These are phyloP conservation scores for Hemisphaericaspora lyxosophila DNA, from an alignment of 1,139 yeast species.

Conservation along the genomic window DNA sequence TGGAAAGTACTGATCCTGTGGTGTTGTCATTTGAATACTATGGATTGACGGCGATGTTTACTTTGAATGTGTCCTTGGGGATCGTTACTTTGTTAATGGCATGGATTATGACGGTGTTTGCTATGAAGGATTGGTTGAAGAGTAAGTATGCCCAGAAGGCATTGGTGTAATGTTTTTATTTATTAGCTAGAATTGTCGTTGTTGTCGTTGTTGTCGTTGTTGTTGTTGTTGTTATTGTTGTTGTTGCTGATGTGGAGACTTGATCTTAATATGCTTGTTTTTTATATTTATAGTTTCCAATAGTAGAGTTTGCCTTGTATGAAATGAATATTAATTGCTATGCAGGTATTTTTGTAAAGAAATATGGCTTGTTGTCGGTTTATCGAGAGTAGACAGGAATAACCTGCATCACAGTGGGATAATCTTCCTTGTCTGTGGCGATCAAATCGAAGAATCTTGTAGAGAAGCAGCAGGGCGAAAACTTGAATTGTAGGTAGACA, in stretches of 20 bases:
- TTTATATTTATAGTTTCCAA: not conserved
- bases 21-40: conserved; percentile 80
- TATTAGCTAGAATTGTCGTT: not conserved
- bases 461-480: no score
- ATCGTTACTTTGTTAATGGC: conserved; percentile 78
- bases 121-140: conserved; percentile 56
- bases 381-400: no score
- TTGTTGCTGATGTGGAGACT: conserved; percentile 4
- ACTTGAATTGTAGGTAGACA: no score
- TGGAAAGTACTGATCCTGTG: conserved; percentile 87
- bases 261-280: conserved; percentile 1
- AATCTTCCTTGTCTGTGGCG: no score
- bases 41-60: conserved; percentile 88
- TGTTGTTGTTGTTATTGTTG: not conserved
- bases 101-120: conserved; percentile 76
- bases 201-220: not conserved
- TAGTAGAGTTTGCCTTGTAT: not conserved
- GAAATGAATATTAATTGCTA: no score
- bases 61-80: conserved; percentile 83
- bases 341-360: no score
- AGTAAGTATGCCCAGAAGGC: conserved; percentile 11
- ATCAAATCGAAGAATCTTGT: no score
- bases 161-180: not conserved
- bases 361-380: no score
- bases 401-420: no score